Evolutionary conservation across 108 stramenopile genomes (phyloP).

Genomic region (Skeletonema costatum): DNA sequence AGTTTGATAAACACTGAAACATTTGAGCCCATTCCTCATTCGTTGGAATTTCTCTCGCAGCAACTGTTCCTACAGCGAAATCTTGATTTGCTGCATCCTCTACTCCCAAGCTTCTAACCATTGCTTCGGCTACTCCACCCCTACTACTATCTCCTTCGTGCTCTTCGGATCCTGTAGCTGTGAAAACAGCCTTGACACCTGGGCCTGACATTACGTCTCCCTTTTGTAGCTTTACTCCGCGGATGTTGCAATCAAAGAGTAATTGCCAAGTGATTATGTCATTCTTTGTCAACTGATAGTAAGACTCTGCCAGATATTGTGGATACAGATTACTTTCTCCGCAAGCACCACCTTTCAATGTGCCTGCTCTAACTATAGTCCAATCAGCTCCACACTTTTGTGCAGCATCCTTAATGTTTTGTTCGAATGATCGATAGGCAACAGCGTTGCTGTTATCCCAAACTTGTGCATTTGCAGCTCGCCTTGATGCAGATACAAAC

Average conservation of each 20-base stretch:
- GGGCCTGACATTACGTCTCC: conserved; percentile 42
- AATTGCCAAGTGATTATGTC: conserved; percentile 52
- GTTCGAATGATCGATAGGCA: conserved; percentile 18
- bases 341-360: conserved; percentile 46
- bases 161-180: conserved; percentile 30
- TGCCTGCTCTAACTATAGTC: conserved; percentile 48
- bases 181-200: conserved; percentile 43
- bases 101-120: conserved; percentile 28
- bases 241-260: conserved; percentile 43
- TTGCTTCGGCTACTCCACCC: conserved; percentile 32
- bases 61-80: conserved; percentile 28
- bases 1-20: conserved; percentile 11
- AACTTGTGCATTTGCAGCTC: conserved; percentile 30
- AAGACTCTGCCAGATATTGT: conserved; percentile 14
- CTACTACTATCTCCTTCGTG: conserved; percentile 35
- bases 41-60: conserved; percentile 13
- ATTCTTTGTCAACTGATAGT: conserved; percentile 37
- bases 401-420: conserved; percentile 10
- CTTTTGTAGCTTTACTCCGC: conserved; percentile 27
- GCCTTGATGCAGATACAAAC: conserved; percentile 20
- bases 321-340: conserved; percentile 22
- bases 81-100: conserved; percentile 26
- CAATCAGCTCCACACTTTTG: conserved; percentile 32
- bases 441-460: conserved; percentile 22
- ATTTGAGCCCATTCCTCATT: conserved; percentile 28